Conservation (phyloP, 2,329 filamentous ascomycete species). For the Moelleriella libera region DNA sequence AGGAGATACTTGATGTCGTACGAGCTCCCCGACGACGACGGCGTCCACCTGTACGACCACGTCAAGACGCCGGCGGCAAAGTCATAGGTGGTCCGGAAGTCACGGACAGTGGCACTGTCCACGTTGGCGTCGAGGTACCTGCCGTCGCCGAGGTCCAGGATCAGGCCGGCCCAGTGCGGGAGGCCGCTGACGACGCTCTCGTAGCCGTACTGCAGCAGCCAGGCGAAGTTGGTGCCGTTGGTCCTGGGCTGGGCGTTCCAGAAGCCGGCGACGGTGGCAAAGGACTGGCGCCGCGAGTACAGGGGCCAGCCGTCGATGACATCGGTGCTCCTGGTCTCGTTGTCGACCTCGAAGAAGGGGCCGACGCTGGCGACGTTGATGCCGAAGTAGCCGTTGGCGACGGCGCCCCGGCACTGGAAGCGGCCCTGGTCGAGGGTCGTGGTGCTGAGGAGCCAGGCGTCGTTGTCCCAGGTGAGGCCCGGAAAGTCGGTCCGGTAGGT, state of each 20-base stretch:
- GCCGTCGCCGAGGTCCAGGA: conserved; percentile 39
- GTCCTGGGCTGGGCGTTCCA: conserved; percentile 45
- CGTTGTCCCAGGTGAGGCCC: conserved; percentile 13
- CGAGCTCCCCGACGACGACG: conserved; percentile 11
- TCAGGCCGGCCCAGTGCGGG: conserved; percentile 36
- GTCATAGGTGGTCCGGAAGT: conserved; percentile 47
- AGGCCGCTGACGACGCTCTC: conserved; percentile 60
- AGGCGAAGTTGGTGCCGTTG: conserved; percentile 48
- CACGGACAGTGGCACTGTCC: conserved; percentile 39
- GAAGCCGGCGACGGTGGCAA: conserved; percentile 55
- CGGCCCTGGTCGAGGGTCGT: conserved; percentile 10
- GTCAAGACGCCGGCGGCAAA: conserved; percentile 47
- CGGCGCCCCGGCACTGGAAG: conserved; percentile 13
- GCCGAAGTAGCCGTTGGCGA: conserved; percentile 15
- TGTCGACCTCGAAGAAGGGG: conserved; percentile 13
- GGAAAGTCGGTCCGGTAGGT: conserved; percentile 11
- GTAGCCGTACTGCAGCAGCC: conserved; percentile 44
- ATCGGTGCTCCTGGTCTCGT: conserved; percentile 7
- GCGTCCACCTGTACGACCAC: conserved; percentile 56
- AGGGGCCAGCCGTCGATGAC: conserved; percentile 52
- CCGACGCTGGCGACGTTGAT: conserved; percentile 13
- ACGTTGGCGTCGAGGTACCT: conserved; percentile 45
- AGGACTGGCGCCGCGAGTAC: conserved; percentile 47
- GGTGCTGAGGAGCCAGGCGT: conserved; percentile 12
- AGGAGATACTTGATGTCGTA: conserved; percentile 52